Base-by-base conservation (phyloP, 768 basidiomycete genomes). In the Rhodotorula babjevae region DNA sequence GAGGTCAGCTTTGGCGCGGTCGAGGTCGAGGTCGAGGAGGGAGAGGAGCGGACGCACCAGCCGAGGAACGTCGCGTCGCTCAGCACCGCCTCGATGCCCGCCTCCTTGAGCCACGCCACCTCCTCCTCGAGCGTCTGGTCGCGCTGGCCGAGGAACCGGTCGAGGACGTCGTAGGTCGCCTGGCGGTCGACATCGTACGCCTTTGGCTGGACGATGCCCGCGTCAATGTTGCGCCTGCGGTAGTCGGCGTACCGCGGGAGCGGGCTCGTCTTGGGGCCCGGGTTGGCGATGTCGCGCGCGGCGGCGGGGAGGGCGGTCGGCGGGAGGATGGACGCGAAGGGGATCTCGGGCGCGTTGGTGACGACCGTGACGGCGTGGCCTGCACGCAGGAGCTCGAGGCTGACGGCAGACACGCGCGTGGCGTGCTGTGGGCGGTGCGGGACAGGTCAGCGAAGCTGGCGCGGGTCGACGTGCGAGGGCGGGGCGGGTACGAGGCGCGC, bases 41-140 rank as follows among this genome's bases (percentile, higher is more conserved):
- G 40, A 36, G 9, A 36, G 36, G 36, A 9, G 36, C 36, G 36
- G 53, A 42, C 87, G 69, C 77, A 89, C 90, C 89, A 90, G 53
- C 87, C 90, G 33, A 90, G 83, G 77, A 90, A 90, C 2, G 89
- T 89, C 12, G 89, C 88, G 77, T 91, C 90, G 78, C 88, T 90
- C 60, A 91, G 78, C 8, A 91, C 88, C 63, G 85, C 86, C 69
- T 86, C 83, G 8, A 86, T 86, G 0, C 80, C 75, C 40, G 85
- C 82, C 14, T 83, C 81, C 19, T 77, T 77, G 11, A 91, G 83
- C 89, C 89, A 91, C 19, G 78, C 76, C 5, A 80, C 78, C 78
- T 92, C 90, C 49, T 84, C 81, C 46, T 82, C 81, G 16, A 90
- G 78, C 68, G 87, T 84, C 31, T 72, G 74, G 19, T 88, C 85